Evolutionary conservation across 805 yeast genomes (phyloP).

Genomic region (Metschnikowia matae): DNA sequence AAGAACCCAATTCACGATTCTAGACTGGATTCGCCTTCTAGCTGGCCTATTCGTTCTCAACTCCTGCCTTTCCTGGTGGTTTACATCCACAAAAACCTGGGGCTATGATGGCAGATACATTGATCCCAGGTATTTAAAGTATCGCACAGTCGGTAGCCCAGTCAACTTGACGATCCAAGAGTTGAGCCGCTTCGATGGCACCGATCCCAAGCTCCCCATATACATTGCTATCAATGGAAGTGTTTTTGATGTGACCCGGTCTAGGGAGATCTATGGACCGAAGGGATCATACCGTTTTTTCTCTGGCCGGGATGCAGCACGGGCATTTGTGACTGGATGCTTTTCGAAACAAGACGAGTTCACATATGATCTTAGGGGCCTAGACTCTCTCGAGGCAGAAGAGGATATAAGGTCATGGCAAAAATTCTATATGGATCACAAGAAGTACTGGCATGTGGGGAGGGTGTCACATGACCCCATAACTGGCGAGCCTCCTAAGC

Average conservation of each 20-base stretch:
- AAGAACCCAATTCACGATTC: slow-evolving; percentile 8
- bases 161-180: slow-evolving; percentile 41
- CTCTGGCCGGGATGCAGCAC: slow-evolving; percentile 63
- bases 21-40: slow-evolving; percentile 42
- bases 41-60: slow-evolving; percentile 46
- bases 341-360: slow-evolving; percentile 49
- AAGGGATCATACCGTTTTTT: slow-evolving; percentile 52
- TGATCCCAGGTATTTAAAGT: slow-evolving; percentile 39
- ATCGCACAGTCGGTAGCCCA: slow-evolving; percentile 15
- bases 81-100: slow-evolving; percentile 59
- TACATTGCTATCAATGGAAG: slow-evolving; percentile 57
- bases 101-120: slow-evolving; percentile 52
- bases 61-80: slow-evolving; percentile 50
- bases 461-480: slow-evolving; percentile 43
- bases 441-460: slow-evolving; percentile 63
- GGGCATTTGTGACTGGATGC: slow-evolving; percentile 72
- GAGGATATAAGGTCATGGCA: slow-evolving; percentile 50
- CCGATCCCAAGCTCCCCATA: slow-evolving; percentile 45
- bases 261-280: slow-evolving; percentile 53
- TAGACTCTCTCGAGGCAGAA: slow-evolving; percentile 40
- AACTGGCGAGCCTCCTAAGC: slow-evolving; percentile 48
- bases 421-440: slow-evolving; percentile 40
- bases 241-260: slow-evolving; percentile 59
- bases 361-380: slow-evolving; percentile 64
- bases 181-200: slow-evolving; percentile 50